A percentile compares a stretch with the other conserved stretches of the same genome.
phyloP scores from a whole-genome alignment of 1,284 basidiomycete species.

The Tilletia horrida region DNA sequence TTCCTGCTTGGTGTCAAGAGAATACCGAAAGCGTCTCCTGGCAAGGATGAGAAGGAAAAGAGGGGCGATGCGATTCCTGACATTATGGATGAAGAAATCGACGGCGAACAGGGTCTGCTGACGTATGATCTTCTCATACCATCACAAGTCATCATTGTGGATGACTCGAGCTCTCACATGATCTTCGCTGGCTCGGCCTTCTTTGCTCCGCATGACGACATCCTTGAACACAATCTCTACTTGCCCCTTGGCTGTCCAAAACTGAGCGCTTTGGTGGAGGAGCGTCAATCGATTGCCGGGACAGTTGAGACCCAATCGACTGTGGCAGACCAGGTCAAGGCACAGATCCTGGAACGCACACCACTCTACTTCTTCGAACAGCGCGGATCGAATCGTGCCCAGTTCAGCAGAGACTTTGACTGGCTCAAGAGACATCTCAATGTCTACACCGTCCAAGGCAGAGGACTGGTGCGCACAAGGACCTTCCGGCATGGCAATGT shows the following conservation, averaged over 20 bases:
- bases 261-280: slow-evolving; percentile 70
- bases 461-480: slow-evolving; percentile 44
- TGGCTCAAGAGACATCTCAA: slow-evolving; percentile 75
- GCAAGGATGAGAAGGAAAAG: slow-evolving; percentile 2
- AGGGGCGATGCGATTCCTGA: slow-evolving; percentile 8
- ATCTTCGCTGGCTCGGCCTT: slow-evolving; percentile 58
- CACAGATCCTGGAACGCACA: slow-evolving; percentile 74
- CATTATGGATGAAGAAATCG: slow-evolving; percentile 32
- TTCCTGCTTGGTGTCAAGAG: slow-evolving; percentile 72
- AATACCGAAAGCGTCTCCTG: not conserved
- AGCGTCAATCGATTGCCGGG: slow-evolving; percentile 67
- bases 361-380: slow-evolving; percentile 90
- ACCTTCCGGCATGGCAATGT: slow-evolving; percentile 37
- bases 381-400: slow-evolving; percentile 63
- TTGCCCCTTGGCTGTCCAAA: slow-evolving; percentile 62
- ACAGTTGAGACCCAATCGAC: slow-evolving; percentile 49
- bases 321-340: slow-evolving; percentile 39
- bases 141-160: slow-evolving; percentile 50
- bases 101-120: slow-evolving; percentile 41
- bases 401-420: slow-evolving; percentile 65
- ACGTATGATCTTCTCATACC: slow-evolving; percentile 52
- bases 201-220: slow-evolving; percentile 83
- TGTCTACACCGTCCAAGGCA: slow-evolving; percentile 49
- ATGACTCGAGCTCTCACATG: slow-evolving; percentile 54
- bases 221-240: slow-evolving; percentile 63